Evolutionary conservation across 257 asterid genomes (phyloP).

Genomic region (Mentha longifolia): DNA sequence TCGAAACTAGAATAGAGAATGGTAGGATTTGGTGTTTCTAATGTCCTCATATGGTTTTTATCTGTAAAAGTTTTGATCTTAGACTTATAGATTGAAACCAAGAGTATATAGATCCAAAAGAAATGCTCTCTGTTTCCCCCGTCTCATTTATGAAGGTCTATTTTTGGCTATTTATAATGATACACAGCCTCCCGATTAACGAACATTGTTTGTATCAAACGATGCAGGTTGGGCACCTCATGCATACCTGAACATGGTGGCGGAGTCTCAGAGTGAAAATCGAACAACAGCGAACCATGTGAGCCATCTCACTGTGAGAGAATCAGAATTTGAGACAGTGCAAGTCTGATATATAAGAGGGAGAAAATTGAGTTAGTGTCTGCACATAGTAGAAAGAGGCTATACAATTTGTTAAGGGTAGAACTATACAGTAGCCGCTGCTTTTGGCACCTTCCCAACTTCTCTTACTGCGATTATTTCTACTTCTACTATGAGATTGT

Average conservation of each 20-base stretch:
- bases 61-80: too few relatives aligned
- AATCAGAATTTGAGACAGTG: conserved; percentile 50
- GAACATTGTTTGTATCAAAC: conserved; percentile 10
- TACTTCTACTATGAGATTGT: not conserved
- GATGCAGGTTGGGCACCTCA: conserved; percentile 95
- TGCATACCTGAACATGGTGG: conserved; percentile 80
- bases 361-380: conserved; percentile 39
- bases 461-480: conserved; percentile 5
- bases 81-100: too few relatives aligned
- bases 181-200: too few relatives aligned
- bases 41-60: not conserved
- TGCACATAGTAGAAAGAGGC: conserved; percentile 31
- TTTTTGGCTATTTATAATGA: not conserved
- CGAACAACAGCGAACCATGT: conserved; percentile 41
- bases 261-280: conserved; percentile 52
- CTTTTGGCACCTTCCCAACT: conserved; percentile 21
- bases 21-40: not conserved
- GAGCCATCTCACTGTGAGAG: conserved; percentile 45
- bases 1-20: not conserved
- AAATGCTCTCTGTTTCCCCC: not conserved
- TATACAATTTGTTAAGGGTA: conserved; percentile 27
- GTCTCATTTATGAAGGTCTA: not conserved
- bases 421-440: conserved; percentile 26
- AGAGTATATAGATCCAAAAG: too few relatives aligned
- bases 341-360: conserved; percentile 43